Percentiles rank a stretch among this genome's conserved stretches.
These are phyloP conservation scores for Gloeophyllum trabeum DNA, from an alignment of 768 basidiomycete genomes.

Conservation along the genomic window DNA sequence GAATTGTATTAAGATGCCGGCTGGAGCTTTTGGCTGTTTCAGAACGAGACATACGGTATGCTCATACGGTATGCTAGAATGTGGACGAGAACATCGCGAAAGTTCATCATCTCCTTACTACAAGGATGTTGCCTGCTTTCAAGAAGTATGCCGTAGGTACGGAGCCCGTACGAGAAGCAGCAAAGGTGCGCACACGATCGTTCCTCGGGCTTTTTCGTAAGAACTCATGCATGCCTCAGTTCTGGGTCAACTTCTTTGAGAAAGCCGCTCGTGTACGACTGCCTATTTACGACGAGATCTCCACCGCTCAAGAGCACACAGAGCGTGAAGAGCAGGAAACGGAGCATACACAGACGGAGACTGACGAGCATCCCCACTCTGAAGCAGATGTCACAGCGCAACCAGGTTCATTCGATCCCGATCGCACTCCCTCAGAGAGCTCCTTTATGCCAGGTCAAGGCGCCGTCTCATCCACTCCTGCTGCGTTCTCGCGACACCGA, in stretches of 20 bases:
- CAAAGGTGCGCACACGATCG: conserved; percentile 56
- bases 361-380: too few species aligned
- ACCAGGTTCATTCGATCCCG: conserved; percentile 24
- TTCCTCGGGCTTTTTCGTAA: neutral
- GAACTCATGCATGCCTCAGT: conserved; percentile 31
- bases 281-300: conserved; percentile 60
- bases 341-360: conserved; percentile 1
- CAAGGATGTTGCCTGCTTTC: conserved; percentile 74
- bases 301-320: conserved; percentile 10
- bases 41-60: neutral
- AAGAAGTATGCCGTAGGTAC: conserved; percentile 83
- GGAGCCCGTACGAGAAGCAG: conserved; percentile 82
- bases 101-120: conserved; percentile 78
- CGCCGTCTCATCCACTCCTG: conserved; percentile 74
- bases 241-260: conserved; percentile 96
- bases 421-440: conserved; percentile 40
- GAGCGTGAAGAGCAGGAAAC: conserved; percentile 17
- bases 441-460: conserved; percentile 69
- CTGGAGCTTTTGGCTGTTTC: neutral
- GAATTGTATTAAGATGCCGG: too few species aligned
- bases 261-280: conserved; percentile 84
- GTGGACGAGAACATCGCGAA: conserved; percentile 90
- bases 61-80: conserved; percentile 33
- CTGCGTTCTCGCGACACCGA: conserved; percentile 27
- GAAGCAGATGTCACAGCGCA: conserved; percentile 7